Conservation (phyloP, 2,329 filamentous ascomycete species). For the Trichoderma sp. region DNA sequence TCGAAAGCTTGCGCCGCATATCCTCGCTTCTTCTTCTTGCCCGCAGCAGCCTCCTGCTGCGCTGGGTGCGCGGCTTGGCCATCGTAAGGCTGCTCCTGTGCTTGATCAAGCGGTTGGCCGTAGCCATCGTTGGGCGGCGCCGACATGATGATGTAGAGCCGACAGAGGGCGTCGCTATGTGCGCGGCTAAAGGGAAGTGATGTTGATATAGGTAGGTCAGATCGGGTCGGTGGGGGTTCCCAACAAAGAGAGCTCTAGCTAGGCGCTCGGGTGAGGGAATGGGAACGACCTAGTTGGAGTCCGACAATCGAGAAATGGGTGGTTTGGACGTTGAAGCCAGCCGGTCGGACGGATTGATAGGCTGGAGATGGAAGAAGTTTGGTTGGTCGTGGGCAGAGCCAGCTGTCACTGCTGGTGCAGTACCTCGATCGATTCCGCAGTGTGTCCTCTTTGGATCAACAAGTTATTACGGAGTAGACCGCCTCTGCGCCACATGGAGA, state of each 20-base stretch:
- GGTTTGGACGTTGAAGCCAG: slow-evolving; percentile 24
- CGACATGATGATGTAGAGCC: slow-evolving; percentile 53
- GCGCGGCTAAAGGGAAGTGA: slow-evolving; percentile 29
- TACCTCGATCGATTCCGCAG: neutral
- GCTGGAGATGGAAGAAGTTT: slow-evolving; percentile 23
- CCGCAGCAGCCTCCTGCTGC: slow-evolving; percentile 47
- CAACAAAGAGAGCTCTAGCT: slow-evolving; percentile 24
- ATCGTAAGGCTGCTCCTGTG: slow-evolving; percentile 45
- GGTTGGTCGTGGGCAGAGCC: slow-evolving; percentile 25
- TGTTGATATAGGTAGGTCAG: slow-evolving; percentile 22
- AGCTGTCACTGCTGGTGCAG: slow-evolving; percentile 25
- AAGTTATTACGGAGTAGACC: slow-evolving; percentile 24
- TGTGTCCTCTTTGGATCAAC: slow-evolving; percentile 29
- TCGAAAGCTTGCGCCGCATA: slow-evolving; percentile 96
- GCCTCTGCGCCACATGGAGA: slow-evolving; percentile 25
- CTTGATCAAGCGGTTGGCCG: slow-evolving; percentile 48
- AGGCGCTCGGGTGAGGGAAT: slow-evolving; percentile 6
- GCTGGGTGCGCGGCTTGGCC: slow-evolving; percentile 42
- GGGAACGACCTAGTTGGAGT: slow-evolving; percentile 3
- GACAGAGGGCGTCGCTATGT: slow-evolving; percentile 34
- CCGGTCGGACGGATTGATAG: slow-evolving; percentile 26
- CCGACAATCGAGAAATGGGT: slow-evolving; percentile 11
- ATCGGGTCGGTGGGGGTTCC: neutral
- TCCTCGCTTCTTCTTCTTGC: slow-evolving; percentile 86
- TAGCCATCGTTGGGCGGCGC: slow-evolving; percentile 61